Conservation (phyloP, 2,329 filamentous ascomycete genomes). For the Rosellinia necatrix region DNA sequence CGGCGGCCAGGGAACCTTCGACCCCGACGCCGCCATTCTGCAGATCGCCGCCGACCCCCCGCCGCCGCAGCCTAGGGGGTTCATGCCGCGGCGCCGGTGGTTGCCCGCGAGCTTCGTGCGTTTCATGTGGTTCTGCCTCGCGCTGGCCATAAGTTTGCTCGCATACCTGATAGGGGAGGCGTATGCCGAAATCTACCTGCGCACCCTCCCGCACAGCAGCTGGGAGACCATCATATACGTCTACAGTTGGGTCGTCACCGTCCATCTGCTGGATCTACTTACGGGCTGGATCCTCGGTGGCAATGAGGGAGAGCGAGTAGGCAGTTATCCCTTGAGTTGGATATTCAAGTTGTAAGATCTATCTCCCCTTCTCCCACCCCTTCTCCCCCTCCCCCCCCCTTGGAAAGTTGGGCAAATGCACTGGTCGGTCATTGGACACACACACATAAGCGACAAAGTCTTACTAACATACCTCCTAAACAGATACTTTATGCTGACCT, state of each 20-base stretch:
- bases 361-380: not conserved
- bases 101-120: constrained; percentile 69
- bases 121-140: constrained; percentile 72
- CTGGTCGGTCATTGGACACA: not conserved
- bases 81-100: constrained; percentile 58
- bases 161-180: constrained; percentile 71
- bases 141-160: constrained; percentile 64
- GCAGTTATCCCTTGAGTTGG: constrained; percentile 72
- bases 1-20: constrained; percentile 43
- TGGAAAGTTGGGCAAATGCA: too few relatives aligned
- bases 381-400: too few relatives aligned
- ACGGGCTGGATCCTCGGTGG: constrained; percentile 71
- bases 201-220: constrained; percentile 68
- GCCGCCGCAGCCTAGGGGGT: constrained; percentile 35
- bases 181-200: constrained; percentile 70
- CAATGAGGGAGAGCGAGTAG: constrained; percentile 67
- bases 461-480: constrained; percentile 24
- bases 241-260: constrained; percentile 71
- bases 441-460: not conserved
- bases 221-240: constrained; percentile 71
- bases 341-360: constrained; percentile 67
- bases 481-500: constrained; percentile 57
- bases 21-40: constrained; percentile 42
- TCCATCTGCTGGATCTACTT: constrained; percentile 66
- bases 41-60: constrained; percentile 33